phyloP scores from a whole-genome alignment of 2,329 filamentous ascomycete genomes.

The Fusarium ambrosium region DNA sequence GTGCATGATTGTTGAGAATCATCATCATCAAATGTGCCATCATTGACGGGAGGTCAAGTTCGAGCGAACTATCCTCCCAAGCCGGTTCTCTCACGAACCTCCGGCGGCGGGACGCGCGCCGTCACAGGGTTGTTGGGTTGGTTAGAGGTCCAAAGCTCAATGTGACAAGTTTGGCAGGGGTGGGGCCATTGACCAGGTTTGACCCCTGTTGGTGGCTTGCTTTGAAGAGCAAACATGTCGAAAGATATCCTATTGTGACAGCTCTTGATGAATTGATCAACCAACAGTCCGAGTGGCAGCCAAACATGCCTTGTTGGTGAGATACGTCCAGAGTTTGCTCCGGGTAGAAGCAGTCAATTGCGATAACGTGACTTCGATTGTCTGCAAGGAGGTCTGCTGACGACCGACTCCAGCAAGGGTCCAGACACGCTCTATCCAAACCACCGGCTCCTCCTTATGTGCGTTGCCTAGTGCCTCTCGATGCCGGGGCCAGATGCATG shows the following conservation, averaged over 20 bases:
- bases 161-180: slow-evolving; percentile 17
- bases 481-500: slow-evolving; percentile 3
- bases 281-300: slow-evolving; percentile 17
- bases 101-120: slow-evolving; percentile 30
- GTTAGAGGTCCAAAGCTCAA: slow-evolving; percentile 8
- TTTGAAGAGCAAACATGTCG: slow-evolving; percentile 30
- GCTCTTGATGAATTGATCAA: slow-evolving; percentile 11
- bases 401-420: slow-evolving; percentile 14
- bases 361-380: slow-evolving; percentile 43
- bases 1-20: slow-evolving; percentile 7
- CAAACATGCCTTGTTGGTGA: slow-evolving; percentile 25
- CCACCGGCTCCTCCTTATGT: slow-evolving; percentile 20
- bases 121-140: slow-evolving; percentile 20
- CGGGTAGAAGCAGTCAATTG: slow-evolving; percentile 19
- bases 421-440: slow-evolving; percentile 8
- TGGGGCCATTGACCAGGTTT: slow-evolving; percentile 16
- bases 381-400: slow-evolving; percentile 38
- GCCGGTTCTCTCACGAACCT: slow-evolving; percentile 3
- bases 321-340: slow-evolving; percentile 10
- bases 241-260: slow-evolving; percentile 10
- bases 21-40: neutral
- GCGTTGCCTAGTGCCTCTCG: slow-evolving; percentile 7
- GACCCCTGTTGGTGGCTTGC: slow-evolving; percentile 36
- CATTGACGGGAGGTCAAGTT: neutral
- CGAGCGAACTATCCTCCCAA: neutral